Evolutionary conservation across 75 land plant species (phyloP), one percentile per base, ranked within the genome.

Genomic region (Cryptomeria japonica): DNA sequence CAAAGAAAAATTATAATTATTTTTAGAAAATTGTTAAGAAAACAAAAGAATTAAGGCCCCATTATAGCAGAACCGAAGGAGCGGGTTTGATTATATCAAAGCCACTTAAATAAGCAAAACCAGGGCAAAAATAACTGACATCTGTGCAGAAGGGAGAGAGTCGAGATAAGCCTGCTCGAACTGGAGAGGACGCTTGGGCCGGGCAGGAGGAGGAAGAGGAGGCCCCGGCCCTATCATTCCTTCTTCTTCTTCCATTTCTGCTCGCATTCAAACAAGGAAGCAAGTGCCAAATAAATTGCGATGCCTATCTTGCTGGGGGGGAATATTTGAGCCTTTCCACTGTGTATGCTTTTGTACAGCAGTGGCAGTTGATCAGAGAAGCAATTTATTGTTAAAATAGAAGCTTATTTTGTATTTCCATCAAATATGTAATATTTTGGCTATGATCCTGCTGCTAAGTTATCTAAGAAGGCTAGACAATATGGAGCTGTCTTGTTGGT

Each of bases 101-200:
- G 28, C 70, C 70, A 64, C 25, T 64, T 7, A 5, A 28, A 64
- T 28, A 25, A 28, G n/a, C 37, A 38, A 34, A 86, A 31, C 11
- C 32, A 84, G 37, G 47, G 34, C 22, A 34, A 49, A 79, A 86
- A 19, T 47, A 79, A 87, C 92, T 85, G 88, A 98, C 99, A 97
- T 98, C 86, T 95, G 91, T 28, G 99, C 99, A 64, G 92, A 96
- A 64, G 99, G 99, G 28, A 98, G 95, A 3, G 99, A 82, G 73
- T 98, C 96, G 86, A 98, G 99, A 85, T 90, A 98, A 8, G 99
- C 96, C 75, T 93, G 94, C 91, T 98, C 99, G 92, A 97, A 98
- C 89, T 96, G 97, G 46, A 98, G 95, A 46, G 99, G 99, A 49
- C 99, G 99, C 87, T 98, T 98, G 73, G 88, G 92, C 3, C 95